Base-by-base conservation (phyloP, 345 rosid genomes). In the Euclidium syriacum region DNA sequence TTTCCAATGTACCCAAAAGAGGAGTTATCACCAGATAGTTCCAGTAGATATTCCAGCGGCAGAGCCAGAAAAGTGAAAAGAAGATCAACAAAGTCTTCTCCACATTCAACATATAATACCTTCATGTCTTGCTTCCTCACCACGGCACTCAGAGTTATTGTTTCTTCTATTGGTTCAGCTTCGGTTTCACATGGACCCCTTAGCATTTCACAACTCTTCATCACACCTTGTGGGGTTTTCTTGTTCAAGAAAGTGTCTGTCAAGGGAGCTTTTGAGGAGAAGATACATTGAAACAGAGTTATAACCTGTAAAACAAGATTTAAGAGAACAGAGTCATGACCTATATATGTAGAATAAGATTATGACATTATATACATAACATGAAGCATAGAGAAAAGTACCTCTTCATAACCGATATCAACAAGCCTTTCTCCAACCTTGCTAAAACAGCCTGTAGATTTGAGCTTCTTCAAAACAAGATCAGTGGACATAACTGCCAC, bases 191-290 rank as follows among this genome's bases (percentile, higher is more conserved):
- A 14, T 64, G 20, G 27, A 25, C 29, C n/a, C n/a, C n/a, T n/a
- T n/a, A n/a, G n/a, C n/a, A n/a, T n/a, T n/a, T n/a, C n/a, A n/a
- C n/a, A n/a, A n/a, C n/a, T n/a, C n/a, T n/a, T 65, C 47, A 19
- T 3, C 25, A 53, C 4, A 33, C 30, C 43, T 0, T 43, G 27
- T 30, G 19, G 26, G 34, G 7, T 54, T 34, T 36, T 32, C 27
- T 54, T 62, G 43, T 30, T 43, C 62, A 70, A 41, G 36, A 70
- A 47, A 29, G 62, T 26, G 32, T 62, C 41, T 0, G 74, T 70
- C 40, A 70, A 61, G 12, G 74, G 68, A 42, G 74, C n/a, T 0
- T 35, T 52, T 25, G 74, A 54, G 19, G 33, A 11, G 24, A 70
- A 46, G 0, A 64, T 26, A 35, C 2, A 24, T 29, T 20, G 49